Conservation (phyloP, 805 yeast genomes). For the Yamadazyma phyllophila region DNA sequence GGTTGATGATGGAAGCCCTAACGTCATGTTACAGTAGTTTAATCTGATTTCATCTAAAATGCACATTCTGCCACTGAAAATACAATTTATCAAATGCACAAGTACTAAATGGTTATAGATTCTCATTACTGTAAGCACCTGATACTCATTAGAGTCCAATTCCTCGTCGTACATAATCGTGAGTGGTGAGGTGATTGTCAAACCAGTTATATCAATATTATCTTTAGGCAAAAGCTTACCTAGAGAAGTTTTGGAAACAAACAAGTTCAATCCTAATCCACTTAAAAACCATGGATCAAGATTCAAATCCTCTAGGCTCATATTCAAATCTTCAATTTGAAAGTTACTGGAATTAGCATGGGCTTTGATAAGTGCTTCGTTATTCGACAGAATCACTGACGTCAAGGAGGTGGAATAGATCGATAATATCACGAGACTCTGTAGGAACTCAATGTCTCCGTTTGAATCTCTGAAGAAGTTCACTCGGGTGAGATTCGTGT, state of each 20-base stretch:
- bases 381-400: conserved; percentile 26
- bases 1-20: conserved; percentile 59
- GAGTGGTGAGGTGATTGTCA: conserved; percentile 18
- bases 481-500: conserved; percentile 34
- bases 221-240: conserved; percentile 33
- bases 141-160: conserved; percentile 42
- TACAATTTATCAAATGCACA: conserved; percentile 65
- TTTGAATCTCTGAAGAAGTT: conserved; percentile 24
- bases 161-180: conserved; percentile 32
- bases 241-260: conserved; percentile 49
- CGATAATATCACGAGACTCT: conserved; percentile 63
- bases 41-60: conserved; percentile 58
- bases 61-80: conserved; percentile 64
- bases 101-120: conserved; percentile 71
- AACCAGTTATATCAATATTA: background rate
- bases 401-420: conserved; percentile 64
- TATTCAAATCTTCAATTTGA: conserved; percentile 7
- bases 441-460: conserved; percentile 57
- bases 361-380: conserved; percentile 8
- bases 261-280: conserved; percentile 62
- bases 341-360: conserved; percentile 4
- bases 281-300: conserved; percentile 73
- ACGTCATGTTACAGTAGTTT: conserved; percentile 55
- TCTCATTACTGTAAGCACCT: conserved; percentile 55
- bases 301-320: conserved; percentile 35